Evolutionary conservation across 2,329 filamentous ascomycete genomes (phyloP), one percentile per base, ranked within the genome.

Genomic region (Stachybotrys echinatus): DNA sequence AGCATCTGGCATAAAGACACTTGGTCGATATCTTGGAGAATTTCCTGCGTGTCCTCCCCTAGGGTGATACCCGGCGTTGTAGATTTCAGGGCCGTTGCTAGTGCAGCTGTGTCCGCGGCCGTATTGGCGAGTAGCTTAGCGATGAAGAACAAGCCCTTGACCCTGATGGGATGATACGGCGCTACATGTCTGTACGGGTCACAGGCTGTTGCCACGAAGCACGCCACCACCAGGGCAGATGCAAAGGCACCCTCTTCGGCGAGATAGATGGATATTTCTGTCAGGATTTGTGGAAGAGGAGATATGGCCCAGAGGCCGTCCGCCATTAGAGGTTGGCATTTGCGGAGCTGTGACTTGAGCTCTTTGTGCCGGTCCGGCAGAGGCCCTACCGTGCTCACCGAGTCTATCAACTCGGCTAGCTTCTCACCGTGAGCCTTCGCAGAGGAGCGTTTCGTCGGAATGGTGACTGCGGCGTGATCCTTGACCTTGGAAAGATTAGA

Each of bases 1-100:
- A 83, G 59, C 49, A 74, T 74, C 55, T 83, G 77, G 53, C 75
- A 77, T 46, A 81, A 64, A 10, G 74, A 76, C 3, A 79, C 70
- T 53, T 78, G 77, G 50, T 83, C 79, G 10, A 77, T 71, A 17
- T 70, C 67, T 4, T 61, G 59, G 18, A 81, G 56, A 0, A 60
- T 52, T 19, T 70, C 56, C 1, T 64, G 56, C 14, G 57, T 54
- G 46, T 58, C 50, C 42, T 56, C 43, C 19, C 60, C 57, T n/a
- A 65, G 46, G 47, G 52, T 48, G 39, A 53, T 52, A 2, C 52
- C 55, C 3, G 46, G 52, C 2, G 65, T 53, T 42, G 58, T 58
- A 17, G 58, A 55, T 42, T 65, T 60, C 20, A 60, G 54, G 45
- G 55, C 55, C 34, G 52, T 57, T 34, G 50, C 55, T 8, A 65